Evolutionary conservation across 2,329 filamentous ascomycete species (phyloP).

Genomic region (Graphilbum fragrans): DNA sequence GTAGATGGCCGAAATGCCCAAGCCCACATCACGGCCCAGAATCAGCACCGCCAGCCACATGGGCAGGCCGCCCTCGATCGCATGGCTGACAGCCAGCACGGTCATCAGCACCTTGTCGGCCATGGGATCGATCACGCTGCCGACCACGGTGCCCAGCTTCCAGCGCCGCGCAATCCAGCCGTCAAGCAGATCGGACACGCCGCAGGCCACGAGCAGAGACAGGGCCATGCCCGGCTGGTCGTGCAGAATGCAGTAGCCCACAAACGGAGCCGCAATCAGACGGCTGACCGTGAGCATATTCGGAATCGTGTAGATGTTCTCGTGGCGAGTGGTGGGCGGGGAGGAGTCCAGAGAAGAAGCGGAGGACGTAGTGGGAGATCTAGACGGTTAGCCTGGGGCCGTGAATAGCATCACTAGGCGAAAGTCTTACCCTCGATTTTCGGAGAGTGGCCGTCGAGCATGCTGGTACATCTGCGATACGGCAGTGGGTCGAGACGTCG

Average conservation of each 20-base stretch:
- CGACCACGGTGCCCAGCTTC: constrained; percentile 85
- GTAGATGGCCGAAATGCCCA: constrained; percentile 81
- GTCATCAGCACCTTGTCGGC: constrained; percentile 97
- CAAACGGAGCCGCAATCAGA: constrained; percentile 66
- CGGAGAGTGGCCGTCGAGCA: too few relatives aligned
- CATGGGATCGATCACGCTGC: constrained; percentile 91
- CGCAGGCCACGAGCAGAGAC: constrained; percentile 82
- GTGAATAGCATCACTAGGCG: too few relatives aligned
- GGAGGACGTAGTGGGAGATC: neutral
- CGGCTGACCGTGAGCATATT: constrained; percentile 86
- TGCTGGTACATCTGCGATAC: too few relatives aligned
- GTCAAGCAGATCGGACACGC: constrained; percentile 82
- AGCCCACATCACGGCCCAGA: constrained; percentile 72
- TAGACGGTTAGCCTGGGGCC: neutral
- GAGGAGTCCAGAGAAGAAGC: neutral
- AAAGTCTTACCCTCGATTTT: too few relatives aligned
- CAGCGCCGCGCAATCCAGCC: constrained; percentile 86
- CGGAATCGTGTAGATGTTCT: constrained; percentile 95
- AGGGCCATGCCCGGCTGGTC: constrained; percentile 70
- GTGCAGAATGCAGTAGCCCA: constrained; percentile 81
- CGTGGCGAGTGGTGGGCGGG: constrained; percentile 31
- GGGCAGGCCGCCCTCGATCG: constrained; percentile 70
- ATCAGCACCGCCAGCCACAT: constrained; percentile 86
- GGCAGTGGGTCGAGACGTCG: too few relatives aligned
- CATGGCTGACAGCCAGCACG: constrained; percentile 72